Percentiles rank a stretch among this genome's conserved stretches.
phyloP scores from a whole-genome alignment of 1,284 basidiomycete genomes.

The Cutaneotrichosporon spelunceum region DNA sequence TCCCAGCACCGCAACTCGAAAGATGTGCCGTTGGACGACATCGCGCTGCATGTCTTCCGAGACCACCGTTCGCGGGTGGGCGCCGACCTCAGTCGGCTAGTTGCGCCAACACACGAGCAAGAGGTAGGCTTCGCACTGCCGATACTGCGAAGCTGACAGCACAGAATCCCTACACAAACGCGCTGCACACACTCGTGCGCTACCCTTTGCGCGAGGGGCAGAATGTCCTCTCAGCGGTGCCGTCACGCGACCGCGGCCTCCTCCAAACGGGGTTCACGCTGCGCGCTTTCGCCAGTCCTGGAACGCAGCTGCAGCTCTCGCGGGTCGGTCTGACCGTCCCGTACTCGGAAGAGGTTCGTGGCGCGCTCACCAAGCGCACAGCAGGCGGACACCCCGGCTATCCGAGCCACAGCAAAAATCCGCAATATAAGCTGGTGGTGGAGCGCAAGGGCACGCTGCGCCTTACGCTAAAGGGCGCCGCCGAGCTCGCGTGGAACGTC shows the following conservation, averaged over 20 bases:
- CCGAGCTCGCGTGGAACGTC: slow-evolving; percentile 71
- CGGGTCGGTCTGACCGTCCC: slow-evolving; percentile 34
- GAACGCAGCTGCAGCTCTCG: slow-evolving; percentile 29
- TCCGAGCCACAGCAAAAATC: slow-evolving; percentile 82
- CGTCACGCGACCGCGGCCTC: slow-evolving; percentile 39
- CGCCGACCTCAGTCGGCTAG: slow-evolving; percentile 4
- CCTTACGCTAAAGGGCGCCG: slow-evolving; percentile 60
- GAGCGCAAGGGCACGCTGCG: slow-evolving; percentile 53
- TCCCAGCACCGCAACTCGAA: slow-evolving; percentile 69
- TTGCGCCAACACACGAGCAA: slow-evolving; percentile 13
- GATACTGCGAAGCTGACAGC: neutral
- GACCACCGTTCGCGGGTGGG: slow-evolving; percentile 23
- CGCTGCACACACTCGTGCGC: slow-evolving; percentile 64
- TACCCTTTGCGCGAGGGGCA: slow-evolving; percentile 28
- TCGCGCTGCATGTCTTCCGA: slow-evolving; percentile 62
- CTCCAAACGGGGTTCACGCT: slow-evolving; percentile 45
- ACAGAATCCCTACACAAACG: slow-evolving; percentile 65
- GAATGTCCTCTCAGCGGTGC: slow-evolving; percentile 32
- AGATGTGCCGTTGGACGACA: slow-evolving; percentile 61
- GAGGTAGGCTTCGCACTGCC: slow-evolving; percentile 7
- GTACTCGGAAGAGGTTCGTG: slow-evolving; percentile 49
- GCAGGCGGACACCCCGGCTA: slow-evolving; percentile 78
- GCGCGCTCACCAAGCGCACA: slow-evolving; percentile 64
- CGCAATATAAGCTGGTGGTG: slow-evolving; percentile 67
- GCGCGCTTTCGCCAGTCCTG: slow-evolving; percentile 33